Percentiles rank a stretch among this genome's conserved stretches.
Conservation (phyloP, 148 eudicot species). For the Vaccinium macrocarpon region DNA sequence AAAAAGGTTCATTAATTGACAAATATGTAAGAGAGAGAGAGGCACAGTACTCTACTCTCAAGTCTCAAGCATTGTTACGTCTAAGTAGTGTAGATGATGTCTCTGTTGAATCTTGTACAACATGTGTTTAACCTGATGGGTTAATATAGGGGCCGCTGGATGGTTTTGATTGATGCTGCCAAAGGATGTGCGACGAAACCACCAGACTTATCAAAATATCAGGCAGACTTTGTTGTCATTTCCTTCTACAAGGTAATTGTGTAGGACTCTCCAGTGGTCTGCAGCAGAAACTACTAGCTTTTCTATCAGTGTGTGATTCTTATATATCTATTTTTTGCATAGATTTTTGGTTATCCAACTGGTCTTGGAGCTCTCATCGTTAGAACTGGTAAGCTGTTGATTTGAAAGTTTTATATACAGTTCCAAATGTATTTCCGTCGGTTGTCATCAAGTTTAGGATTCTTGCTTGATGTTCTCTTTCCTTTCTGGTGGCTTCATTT, state of each 20-base stretch:
- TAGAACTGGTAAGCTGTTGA: slow-evolving; percentile 64
- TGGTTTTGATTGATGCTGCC: slow-evolving; percentile 97
- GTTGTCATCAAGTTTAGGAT: background rate
- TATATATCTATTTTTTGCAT: slow-evolving; percentile 3
- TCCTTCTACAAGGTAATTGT: slow-evolving; percentile 86
- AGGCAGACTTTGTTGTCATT: slow-evolving; percentile 83
- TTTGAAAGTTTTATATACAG: background rate
- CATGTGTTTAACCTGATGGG: slow-evolving; percentile 9
- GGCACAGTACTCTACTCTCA: background rate
- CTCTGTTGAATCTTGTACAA: slow-evolving; percentile 3
- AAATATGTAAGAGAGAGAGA: background rate
- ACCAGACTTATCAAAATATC: slow-evolving; percentile 75
- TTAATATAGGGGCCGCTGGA: slow-evolving; percentile 64
- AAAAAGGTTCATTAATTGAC: background rate
- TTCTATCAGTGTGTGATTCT: background rate
- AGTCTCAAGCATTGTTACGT: background rate
- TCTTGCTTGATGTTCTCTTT: slow-evolving; percentile 5
- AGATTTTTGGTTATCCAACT: slow-evolving; percentile 96
- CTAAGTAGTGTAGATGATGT: background rate
- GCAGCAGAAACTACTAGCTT: background rate
- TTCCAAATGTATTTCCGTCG: background rate
- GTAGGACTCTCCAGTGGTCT: background rate
- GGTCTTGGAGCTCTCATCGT: slow-evolving; percentile 95
- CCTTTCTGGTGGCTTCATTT: background rate
- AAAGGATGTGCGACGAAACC: slow-evolving; percentile 92